These are phyloP conservation scores for Aspergillus sp. DNA, from an alignment of 2,329 filamentous ascomycete species.

Conservation along the genomic window DNA sequence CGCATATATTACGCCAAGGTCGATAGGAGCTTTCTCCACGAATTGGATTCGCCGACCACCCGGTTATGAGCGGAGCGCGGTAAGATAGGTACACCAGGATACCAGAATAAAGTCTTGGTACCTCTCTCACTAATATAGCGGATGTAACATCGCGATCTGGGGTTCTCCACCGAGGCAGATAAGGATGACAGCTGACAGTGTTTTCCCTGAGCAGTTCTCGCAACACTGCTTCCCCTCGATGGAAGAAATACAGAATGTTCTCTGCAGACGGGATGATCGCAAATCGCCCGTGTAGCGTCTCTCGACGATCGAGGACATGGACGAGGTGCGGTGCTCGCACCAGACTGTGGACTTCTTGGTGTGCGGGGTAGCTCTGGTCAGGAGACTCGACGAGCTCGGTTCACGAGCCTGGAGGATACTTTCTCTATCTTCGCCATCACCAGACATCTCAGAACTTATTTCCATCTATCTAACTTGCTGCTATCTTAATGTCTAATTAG, in stretches of 20 bases:
- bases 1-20: neutral
- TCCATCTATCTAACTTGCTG: neutral
- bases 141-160: conserved; percentile 16
- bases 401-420: neutral
- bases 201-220: neutral
- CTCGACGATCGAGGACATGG: neutral
- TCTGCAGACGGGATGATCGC: neutral
- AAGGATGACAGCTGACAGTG: neutral
- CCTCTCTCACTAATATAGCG: neutral
- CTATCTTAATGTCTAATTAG: neutral
- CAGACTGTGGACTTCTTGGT: neutral
- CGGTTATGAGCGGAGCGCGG: conserved; percentile 7
- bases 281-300: neutral
- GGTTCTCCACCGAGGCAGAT: conserved; percentile 14
- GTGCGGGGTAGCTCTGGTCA: neutral
- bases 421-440: neutral
- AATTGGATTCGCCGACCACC: neutral
- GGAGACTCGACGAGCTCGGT: neutral
- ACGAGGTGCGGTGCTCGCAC: neutral
- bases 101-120: neutral
- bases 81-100: conserved; percentile 3
- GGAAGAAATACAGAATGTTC: neutral
- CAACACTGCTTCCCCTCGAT: neutral
- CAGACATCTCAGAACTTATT: neutral
- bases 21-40: conserved; percentile 10